A percentile compares a stretch with the other conserved stretches of the same genome.
phyloP scores from a whole-genome alignment of 2,329 filamentous ascomycete genomes.

The Rutstroemia sp. region DNA sequence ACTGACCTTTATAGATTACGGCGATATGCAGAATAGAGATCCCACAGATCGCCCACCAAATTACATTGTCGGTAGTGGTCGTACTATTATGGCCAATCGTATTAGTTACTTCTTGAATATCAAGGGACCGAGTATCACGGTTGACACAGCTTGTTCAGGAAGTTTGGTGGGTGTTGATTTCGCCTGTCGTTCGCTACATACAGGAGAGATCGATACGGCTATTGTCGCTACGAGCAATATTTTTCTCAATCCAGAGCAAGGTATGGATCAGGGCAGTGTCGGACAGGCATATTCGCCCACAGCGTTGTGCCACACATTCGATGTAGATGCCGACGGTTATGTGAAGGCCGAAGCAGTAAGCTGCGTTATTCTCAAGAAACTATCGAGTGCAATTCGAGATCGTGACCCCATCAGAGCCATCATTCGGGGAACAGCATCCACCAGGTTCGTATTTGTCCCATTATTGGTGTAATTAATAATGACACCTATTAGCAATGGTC shows the following conservation, averaged over 20 bases:
- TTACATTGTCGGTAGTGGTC: slow-evolving; percentile 5
- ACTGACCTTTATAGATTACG: slow-evolving; percentile 8
- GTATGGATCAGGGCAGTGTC: background rate
- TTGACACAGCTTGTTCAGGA: slow-evolving; percentile 52
- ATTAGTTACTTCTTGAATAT: slow-evolving; percentile 49
- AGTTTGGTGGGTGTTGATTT: slow-evolving; percentile 47
- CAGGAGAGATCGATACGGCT: slow-evolving; percentile 32
- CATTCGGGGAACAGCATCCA: background rate
- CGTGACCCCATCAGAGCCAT: slow-evolving; percentile 4
- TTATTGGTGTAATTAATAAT: too few relatives aligned
- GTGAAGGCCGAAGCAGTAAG: slow-evolving; percentile 1
- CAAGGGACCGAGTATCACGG: slow-evolving; percentile 47
- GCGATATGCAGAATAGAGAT: slow-evolving; percentile 14
- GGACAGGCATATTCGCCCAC: slow-evolving; percentile 1
- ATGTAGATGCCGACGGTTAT: slow-evolving; percentile 2
- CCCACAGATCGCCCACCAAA: slow-evolving; percentile 11
- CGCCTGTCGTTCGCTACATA: background rate
- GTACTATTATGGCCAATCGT: slow-evolving; percentile 37
- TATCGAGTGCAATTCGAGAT: slow-evolving; percentile 1
- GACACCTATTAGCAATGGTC: slow-evolving; percentile 1
- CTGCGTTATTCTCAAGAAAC: background rate
- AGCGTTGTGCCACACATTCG: slow-evolving; percentile 3
- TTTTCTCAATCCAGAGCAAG: background rate
- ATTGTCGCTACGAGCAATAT: slow-evolving; percentile 27
- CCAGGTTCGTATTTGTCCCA: too few relatives aligned